Percentiles rank a stretch among this genome's conserved stretches.
These are phyloP conservation scores for Parmelia sp. DNA, from an alignment of 495 filamentous ascomycete species.

Conservation along the genomic window DNA sequence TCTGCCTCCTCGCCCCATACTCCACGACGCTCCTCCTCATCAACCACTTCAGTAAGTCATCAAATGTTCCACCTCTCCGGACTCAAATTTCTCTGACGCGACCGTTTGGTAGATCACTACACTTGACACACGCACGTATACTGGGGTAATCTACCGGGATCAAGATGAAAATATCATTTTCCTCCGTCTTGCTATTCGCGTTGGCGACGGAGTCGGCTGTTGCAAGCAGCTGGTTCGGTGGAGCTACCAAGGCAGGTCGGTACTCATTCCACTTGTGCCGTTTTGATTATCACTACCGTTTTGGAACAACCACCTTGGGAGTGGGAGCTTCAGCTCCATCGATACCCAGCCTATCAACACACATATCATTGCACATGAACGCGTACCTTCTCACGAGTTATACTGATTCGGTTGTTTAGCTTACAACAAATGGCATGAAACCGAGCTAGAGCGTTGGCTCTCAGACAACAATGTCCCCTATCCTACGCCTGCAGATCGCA, in stretches of 20 bases:
- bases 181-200: constrained; percentile 60
- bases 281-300: background rate
- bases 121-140: background rate
- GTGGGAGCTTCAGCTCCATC: background rate
- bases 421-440: constrained; percentile 99
- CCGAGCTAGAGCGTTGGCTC: constrained; percentile 95
- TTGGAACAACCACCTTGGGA: too few species aligned
- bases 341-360: background rate
- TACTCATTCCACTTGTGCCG: constrained; percentile 16
- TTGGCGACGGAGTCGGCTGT: constrained; percentile 63
- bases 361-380: background rate
- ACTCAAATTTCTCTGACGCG: background rate
- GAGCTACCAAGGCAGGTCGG: constrained; percentile 61
- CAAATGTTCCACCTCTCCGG: background rate
- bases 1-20: background rate
- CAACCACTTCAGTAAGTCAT: constrained; percentile 12
- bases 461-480: constrained; percentile 87
- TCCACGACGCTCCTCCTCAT: constrained; percentile 6
- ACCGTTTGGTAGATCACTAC: background rate
- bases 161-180: constrained; percentile 68
- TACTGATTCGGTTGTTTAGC: constrained; percentile 43
- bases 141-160: too few species aligned
- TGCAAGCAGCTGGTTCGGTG: constrained; percentile 67
- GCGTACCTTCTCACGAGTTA: constrained; percentile 9
- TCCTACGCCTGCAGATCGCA: constrained; percentile 76